Conservation (phyloP, 495 filamentous ascomycete genomes). For the Chaetomium tenue region DNA sequence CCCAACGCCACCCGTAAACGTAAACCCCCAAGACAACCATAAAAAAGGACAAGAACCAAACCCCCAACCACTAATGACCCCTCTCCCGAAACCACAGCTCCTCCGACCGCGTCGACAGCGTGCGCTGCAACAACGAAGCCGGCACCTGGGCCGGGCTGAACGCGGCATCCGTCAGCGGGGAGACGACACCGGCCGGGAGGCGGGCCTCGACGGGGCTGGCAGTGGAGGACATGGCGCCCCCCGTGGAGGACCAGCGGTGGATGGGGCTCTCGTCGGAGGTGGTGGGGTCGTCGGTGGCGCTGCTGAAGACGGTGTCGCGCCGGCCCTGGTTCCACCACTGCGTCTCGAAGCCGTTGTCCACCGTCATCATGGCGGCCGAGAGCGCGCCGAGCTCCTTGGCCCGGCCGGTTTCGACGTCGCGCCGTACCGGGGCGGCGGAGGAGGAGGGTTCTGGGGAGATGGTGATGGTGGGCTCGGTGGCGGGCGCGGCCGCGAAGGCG, state of each 20-base stretch:
- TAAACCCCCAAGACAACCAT: too few species aligned
- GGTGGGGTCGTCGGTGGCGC: background rate
- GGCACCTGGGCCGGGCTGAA: constrained; percentile 21
- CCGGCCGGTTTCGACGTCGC: constrained; percentile 25
- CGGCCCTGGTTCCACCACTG: constrained; percentile 51
- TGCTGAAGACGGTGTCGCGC: constrained; percentile 26
- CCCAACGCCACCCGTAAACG: background rate
- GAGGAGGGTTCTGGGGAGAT: background rate
- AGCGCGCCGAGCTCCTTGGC: constrained; percentile 48
- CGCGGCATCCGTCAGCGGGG: constrained; percentile 26
- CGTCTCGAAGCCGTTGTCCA: constrained; percentile 54
- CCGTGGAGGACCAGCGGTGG: constrained; percentile 11
- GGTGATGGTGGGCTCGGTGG: constrained; percentile 25
- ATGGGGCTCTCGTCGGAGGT: constrained; percentile 5
- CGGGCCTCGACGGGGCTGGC: background rate
- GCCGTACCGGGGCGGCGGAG: background rate
- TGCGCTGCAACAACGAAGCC: constrained; percentile 25
- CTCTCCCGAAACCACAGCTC: constrained; percentile 30
- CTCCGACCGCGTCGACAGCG: constrained; percentile 34
- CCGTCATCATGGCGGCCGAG: constrained; percentile 55
- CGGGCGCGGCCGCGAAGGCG: constrained; percentile 8
- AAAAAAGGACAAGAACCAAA: background rate
- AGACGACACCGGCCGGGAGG: constrained; percentile 18
- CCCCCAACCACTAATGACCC: background rate
- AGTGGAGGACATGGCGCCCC: background rate